These are phyloP conservation scores for Hylodesmum podocarpum DNA, from an alignment of 306 rosid species.

Conservation along the genomic window DNA sequence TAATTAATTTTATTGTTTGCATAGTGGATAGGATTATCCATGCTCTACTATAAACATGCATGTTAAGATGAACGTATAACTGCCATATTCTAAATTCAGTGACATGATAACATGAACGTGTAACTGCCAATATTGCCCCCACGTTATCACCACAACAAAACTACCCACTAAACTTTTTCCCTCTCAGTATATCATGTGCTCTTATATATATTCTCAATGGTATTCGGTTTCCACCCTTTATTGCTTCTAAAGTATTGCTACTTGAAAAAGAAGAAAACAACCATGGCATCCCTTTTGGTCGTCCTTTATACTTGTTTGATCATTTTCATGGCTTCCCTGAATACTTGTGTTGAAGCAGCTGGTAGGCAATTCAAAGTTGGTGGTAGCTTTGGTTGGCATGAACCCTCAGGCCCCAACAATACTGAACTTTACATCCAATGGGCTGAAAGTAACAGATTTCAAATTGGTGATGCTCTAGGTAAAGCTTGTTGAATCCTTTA, in stretches of 20 bases:
- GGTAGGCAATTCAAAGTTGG: conserved; percentile 64
- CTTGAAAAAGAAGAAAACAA: not conserved
- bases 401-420: conserved; percentile 45
- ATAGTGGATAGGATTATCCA: no score
- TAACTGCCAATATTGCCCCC: conserved; percentile 18
- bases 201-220: conserved; percentile 1
- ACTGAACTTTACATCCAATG: conserved; percentile 52
- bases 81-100: not conserved
- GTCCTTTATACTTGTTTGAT: conserved; percentile 20
- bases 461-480: conserved; percentile 80
- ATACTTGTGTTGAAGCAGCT: conserved; percentile 43
- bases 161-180: conserved; percentile 5
- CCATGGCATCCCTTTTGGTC: conserved; percentile 33
- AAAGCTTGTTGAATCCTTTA: conserved; percentile 12
- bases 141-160: conserved; percentile 15
- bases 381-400: conserved; percentile 63
- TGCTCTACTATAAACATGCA: no score
- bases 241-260: not conserved
- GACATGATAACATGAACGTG: not conserved
- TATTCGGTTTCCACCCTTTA: not conserved
- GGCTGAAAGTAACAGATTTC: conserved; percentile 70
- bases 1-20: no score
- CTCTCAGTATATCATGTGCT: not conserved
- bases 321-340: conserved; percentile 27
- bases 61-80: no score